Evolutionary conservation across 176 grass and related monocot species (phyloP).

Genomic region (Otatea glauca): DNA sequence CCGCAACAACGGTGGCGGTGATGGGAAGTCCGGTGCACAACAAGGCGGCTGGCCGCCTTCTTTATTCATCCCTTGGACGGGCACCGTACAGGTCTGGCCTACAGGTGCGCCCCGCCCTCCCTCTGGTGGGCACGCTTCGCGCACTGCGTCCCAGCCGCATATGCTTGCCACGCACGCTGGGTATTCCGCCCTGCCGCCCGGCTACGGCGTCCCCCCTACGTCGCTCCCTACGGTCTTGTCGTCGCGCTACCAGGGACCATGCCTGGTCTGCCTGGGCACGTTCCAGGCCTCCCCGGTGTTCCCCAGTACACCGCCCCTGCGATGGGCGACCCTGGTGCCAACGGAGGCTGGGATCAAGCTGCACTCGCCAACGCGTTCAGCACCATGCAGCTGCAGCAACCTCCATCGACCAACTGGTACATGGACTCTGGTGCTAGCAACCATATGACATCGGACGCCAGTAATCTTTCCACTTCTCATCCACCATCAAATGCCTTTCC

Average conservation of each 20-base stretch:
- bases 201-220: neutral
- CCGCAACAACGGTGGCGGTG: too few relatives aligned
- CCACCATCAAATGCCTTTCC: too few relatives aligned
- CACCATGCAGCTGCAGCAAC: neutral
- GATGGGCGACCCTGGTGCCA: neutral
- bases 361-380: neutral
- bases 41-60: neutral
- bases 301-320: too few relatives aligned
- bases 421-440: neutral
- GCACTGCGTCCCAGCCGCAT: neutral
- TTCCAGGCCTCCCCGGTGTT: too few relatives aligned
- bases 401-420: neutral
- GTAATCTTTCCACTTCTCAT: too few relatives aligned
- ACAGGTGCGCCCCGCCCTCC: neutral
- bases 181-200: neutral
- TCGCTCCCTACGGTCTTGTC: neutral
- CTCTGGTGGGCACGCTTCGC: neutral
- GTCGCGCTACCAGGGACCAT: rapidly evolving
- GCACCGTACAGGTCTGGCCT: neutral
- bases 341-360: neutral
- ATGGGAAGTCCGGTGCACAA: neutral
- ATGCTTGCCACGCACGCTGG: neutral
- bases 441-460: neutral
- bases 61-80: neutral
- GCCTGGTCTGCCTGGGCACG: neutral